These are phyloP conservation scores for Podochytrium sp. DNA, from an alignment of 192 early-diverging fungal species.

Conservation along the genomic window DNA sequence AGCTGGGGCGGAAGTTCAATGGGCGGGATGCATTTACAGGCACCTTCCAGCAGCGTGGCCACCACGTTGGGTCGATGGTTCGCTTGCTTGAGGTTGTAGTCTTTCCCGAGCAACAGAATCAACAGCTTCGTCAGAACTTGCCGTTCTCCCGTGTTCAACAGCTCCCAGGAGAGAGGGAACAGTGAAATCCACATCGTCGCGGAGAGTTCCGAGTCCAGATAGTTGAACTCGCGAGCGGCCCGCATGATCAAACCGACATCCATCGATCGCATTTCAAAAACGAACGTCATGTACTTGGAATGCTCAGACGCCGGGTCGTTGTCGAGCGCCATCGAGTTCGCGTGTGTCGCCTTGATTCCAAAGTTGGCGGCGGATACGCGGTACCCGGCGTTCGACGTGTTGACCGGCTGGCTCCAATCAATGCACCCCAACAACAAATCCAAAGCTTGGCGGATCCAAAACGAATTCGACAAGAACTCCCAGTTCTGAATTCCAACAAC, in stretches of 20 bases:
- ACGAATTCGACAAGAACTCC: constrained; percentile 83
- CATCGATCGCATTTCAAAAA: constrained; percentile 52
- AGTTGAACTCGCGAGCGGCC: constrained; percentile 45
- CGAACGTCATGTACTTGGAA: constrained; percentile 61
- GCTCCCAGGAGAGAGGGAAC: constrained; percentile 85
- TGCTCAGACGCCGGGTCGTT: constrained; percentile 39
- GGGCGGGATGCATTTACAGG: constrained; percentile 70
- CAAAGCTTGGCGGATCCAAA: constrained; percentile 93
- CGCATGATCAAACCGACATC: constrained; percentile 33
- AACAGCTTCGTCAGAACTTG: constrained; percentile 85
- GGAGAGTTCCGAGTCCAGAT: constrained; percentile 59
- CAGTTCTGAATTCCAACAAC: constrained; percentile 92
- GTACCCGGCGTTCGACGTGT: constrained; percentile 39
- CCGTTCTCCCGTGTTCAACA: constrained; percentile 71
- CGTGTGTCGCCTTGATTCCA: constrained; percentile 50
- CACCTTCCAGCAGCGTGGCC: constrained; percentile 87
- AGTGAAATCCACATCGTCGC: constrained; percentile 81
- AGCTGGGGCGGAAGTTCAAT: constrained; percentile 92
- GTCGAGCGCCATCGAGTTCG: constrained; percentile 10
- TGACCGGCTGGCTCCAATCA: constrained; percentile 15
- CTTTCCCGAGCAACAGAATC: constrained; percentile 84
- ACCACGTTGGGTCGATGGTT: constrained; percentile 91
- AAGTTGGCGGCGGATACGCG: constrained; percentile 38
- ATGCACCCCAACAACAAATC: constrained; percentile 79
- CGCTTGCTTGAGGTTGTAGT: constrained; percentile 85